Evolutionary conservation across 192 early-diverging fungal genomes (phyloP).

Genomic region (Coemansia sp.): DNA sequence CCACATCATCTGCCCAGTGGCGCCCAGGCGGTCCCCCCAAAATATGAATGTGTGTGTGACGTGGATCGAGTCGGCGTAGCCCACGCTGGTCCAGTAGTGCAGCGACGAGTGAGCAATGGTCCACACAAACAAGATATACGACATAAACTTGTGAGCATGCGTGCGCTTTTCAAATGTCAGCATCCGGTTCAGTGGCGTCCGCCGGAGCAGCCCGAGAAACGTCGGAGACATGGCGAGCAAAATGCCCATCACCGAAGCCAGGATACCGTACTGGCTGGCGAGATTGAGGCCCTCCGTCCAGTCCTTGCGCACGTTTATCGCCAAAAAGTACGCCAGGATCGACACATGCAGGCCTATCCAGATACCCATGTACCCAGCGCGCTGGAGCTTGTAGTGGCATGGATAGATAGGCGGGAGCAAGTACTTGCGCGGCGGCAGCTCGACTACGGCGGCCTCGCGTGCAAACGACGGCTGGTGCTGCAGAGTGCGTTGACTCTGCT

Average conservation of each 20-base stretch:
- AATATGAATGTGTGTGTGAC: constrained; percentile 28
- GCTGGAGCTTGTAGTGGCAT: constrained; percentile 54
- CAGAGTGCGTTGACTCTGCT: neutral
- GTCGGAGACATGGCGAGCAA: constrained; percentile 71
- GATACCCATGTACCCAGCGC: constrained; percentile 44
- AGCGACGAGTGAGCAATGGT: constrained; percentile 62
- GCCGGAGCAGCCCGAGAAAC: constrained; percentile 58
- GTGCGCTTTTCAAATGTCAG: constrained; percentile 72
- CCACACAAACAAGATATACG: constrained; percentile 66
- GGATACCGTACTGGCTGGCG: constrained; percentile 46
- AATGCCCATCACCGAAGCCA: constrained; percentile 53
- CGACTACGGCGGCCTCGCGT: constrained; percentile 14
- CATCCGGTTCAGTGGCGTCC: constrained; percentile 58
- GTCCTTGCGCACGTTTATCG: constrained; percentile 18
- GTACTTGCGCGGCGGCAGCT: constrained; percentile 30
- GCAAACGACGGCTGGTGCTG: constrained; percentile 21
- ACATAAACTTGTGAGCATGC: constrained; percentile 73
- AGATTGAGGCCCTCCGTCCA: constrained; percentile 49
- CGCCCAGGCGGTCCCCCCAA: constrained; percentile 53
- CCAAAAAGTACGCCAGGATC: constrained; percentile 41
- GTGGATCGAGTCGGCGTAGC: constrained; percentile 32
- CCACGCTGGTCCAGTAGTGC: constrained; percentile 47
- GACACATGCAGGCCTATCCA: constrained; percentile 43
- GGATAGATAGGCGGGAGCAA: constrained; percentile 49
- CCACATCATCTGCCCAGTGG: constrained; percentile 76